Percentiles rank a stretch among this genome's conserved stretches.
These are phyloP conservation scores for Phalaenopsis equestris DNA, from an alignment of 106 monocot species.

Conservation along the genomic window DNA sequence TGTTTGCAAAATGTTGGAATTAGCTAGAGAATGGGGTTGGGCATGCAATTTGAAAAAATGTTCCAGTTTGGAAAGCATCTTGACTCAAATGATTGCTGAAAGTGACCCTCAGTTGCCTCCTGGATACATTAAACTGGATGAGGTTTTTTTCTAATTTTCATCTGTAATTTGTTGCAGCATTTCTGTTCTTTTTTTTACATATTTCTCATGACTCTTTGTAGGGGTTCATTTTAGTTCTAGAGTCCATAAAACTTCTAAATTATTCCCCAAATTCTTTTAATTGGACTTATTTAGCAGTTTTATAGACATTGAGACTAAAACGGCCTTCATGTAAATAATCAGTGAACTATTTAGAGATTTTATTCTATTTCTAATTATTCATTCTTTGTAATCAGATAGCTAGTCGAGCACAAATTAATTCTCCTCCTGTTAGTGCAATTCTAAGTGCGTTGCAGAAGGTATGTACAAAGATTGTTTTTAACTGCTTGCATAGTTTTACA, in stretches of 20 bases:
- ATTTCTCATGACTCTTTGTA: not conserved
- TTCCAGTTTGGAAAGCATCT: constrained; percentile 51
- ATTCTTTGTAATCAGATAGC: constrained; percentile 47
- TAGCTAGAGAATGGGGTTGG: constrained; percentile 89
- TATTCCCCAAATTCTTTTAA: no score
- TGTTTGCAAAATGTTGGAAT: constrained; percentile 62
- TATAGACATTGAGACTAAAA: no score
- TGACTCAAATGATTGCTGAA: constrained; percentile 73
- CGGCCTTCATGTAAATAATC: no score
- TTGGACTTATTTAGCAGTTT: no score
- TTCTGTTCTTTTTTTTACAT: constrained; percentile 1
- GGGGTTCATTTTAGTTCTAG: no score
- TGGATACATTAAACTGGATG: constrained; percentile 92
- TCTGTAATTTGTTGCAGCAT: not conserved
- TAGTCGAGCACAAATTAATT: constrained; percentile 63
- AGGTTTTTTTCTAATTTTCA: constrained; percentile 35
- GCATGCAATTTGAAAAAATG: constrained; percentile 28
- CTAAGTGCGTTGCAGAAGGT: constrained; percentile 57
- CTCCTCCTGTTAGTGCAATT: constrained; percentile 54
- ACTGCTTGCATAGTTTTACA: not conserved
- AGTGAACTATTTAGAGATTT: no score
- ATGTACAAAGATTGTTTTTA: not conserved
- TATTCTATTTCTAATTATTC: no score
- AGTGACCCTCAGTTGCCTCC: constrained; percentile 59
- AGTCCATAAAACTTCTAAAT: no score